Evolutionary conservation across 2,329 filamentous ascomycete species (phyloP), one percentile per base, ranked within the genome.

Genomic region (Ophiobolus disseminans): DNA sequence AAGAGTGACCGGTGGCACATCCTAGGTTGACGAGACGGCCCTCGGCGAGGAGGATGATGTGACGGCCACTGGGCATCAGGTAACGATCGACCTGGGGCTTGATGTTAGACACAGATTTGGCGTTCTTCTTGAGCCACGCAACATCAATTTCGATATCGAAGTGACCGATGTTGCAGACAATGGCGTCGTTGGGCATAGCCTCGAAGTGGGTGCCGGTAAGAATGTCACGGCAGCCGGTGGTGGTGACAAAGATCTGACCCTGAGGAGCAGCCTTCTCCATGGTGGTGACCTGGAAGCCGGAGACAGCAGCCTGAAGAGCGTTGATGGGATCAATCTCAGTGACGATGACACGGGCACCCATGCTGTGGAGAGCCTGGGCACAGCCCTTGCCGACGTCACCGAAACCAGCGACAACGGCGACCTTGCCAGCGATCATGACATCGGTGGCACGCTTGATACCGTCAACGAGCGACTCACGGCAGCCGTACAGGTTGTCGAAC

Each of bases 61-160:
- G 88, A 71, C 90, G 88, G 80, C 94, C 94, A 80, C 77, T 94
- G 77, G 88, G 82, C 90, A 99, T 94, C 69, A 89, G 82, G 89
- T 87, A 99, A 77, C 94, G 91, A 86, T 99, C 94, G 72, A 99
- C 94, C 83, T 99, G 94, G 73, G 94, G 93, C 88, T 99, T 99
- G 86, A 99, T 97, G 87, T 94, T 96, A 83, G 93, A 88, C 63
- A 93, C 89, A 72, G 88, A 91, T 78, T 87, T 85, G 76, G 93
- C 89, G 81, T 96, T 97, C 80, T 87, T 87, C 90, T 97, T 97
- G 79, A 99, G 84, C 94, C 94, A 99, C 65, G 94, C 94, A 80
- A 99, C 94, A 78, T 99, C 94, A 71, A 99, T 99, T 84, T 99
- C 94, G 71, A 97, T 96, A 78, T 99, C 93, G 80, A 99, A 99